These are phyloP conservation scores for Drosera spatulata DNA, from an alignment of 179 eudicot species.

Conservation along the genomic window DNA sequence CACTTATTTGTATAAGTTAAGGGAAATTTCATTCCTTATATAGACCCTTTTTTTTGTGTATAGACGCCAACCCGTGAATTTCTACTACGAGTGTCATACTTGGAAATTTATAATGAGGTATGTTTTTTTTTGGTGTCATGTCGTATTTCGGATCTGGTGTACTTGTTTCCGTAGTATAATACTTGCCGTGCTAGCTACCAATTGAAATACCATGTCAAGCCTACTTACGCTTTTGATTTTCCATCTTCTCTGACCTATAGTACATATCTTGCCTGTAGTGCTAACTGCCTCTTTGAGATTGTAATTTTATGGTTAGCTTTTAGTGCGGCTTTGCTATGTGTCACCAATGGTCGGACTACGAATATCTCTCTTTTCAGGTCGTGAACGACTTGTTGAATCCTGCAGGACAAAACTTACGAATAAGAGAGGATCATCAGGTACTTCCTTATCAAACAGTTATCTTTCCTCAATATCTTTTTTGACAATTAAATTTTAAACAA, in stretches of 20 bases:
- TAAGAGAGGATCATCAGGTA: constrained; percentile 96
- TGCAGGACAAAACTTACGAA: constrained; percentile 93
- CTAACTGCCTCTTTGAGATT: too few species aligned
- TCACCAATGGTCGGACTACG: too few species aligned
- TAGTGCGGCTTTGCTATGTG: too few species aligned
- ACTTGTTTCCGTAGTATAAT: background rate
- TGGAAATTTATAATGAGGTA: constrained; percentile 99
- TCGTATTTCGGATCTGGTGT: background rate
- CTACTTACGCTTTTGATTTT: too few species aligned
- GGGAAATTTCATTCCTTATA: too few species aligned
- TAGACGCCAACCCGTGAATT: constrained; percentile 97
- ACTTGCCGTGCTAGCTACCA: background rate
- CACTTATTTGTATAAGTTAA: too few species aligned
- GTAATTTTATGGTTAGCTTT: too few species aligned
- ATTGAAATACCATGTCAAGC: background rate
- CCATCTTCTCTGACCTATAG: too few species aligned
- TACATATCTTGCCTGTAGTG: too few species aligned
- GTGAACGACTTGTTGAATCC: constrained; percentile 97
- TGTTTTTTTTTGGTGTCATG: constrained; percentile 8
- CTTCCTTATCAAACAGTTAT: constrained; percentile 5
- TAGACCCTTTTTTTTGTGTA: too few species aligned
- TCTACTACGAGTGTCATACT: constrained; percentile 91
- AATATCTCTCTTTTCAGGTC: constrained; percentile 46
- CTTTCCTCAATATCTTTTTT: constrained; percentile 5
- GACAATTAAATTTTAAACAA: background rate